Evolutionary conservation across 352 stramenopile species (phyloP).

Genomic region (Phytophthora fragariaefolia): DNA sequence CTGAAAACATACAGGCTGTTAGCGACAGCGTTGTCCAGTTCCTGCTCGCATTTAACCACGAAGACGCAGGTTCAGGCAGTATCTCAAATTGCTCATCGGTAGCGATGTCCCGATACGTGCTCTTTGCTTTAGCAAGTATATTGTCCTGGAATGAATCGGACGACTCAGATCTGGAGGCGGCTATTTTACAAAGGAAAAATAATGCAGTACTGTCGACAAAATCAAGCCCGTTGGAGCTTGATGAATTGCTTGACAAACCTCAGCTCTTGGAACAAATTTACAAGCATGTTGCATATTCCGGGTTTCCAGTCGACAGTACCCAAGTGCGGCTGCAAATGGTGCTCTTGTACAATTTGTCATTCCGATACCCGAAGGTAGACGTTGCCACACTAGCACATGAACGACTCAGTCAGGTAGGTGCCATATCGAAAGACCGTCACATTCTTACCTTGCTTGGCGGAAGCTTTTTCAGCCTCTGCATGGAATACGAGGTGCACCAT

Average conservation of each 20-base stretch:
- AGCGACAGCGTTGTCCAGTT: conserved; percentile 60
- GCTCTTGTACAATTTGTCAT: conserved; percentile 81
- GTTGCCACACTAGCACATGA: conserved; percentile 44
- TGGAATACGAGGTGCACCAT: conserved; percentile 64
- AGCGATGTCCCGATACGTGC: conserved; percentile 62
- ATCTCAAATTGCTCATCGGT: neutral
- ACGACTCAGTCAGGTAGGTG: conserved; percentile 48
- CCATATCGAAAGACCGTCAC: conserved; percentile 15
- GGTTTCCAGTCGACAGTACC: conserved; percentile 44
- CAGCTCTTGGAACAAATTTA: conserved; percentile 55
- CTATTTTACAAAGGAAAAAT: conserved; percentile 3
- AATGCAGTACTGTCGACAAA: conserved; percentile 1
- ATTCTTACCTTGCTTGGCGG: conserved; percentile 53
- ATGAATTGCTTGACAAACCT: conserved; percentile 59
- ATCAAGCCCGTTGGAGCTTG: conserved; percentile 26
- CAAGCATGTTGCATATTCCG: conserved; percentile 47
- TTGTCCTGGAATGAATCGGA: conserved; percentile 66
- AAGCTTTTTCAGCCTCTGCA: conserved; percentile 71
- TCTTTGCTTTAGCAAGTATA: conserved; percentile 66
- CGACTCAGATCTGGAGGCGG: conserved; percentile 6
- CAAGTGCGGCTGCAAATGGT: conserved; percentile 71
- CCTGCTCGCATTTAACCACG: conserved; percentile 56
- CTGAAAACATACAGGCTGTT: conserved; percentile 51
- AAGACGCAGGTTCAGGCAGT: neutral
- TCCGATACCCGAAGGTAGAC: conserved; percentile 65